Evolutionary conservation across 2,329 filamentous ascomycete species (phyloP).

Genomic region (Cladophialophora immunda): DNA sequence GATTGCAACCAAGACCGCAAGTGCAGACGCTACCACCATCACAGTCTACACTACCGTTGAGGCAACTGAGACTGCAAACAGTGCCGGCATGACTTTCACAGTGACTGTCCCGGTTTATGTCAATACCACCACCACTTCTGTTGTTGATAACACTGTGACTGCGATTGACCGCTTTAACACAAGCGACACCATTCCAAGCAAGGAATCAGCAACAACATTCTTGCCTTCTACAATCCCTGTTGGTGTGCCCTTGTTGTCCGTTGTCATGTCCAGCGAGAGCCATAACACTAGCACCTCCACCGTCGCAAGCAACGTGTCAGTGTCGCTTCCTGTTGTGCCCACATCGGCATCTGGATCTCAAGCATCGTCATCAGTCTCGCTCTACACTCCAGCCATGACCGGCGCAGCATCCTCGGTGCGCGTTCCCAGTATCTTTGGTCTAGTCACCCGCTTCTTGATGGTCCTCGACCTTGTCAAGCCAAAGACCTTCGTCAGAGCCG

Average conservation of each 20-base stretch:
- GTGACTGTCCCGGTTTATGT: background rate
- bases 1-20: background rate
- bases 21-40: background rate
- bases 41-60: constrained; percentile 5
- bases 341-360: background rate
- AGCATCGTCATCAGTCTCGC: background rate
- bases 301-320: background rate
- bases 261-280: background rate
- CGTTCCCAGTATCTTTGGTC: constrained; percentile 6
- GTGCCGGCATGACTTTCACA: background rate
- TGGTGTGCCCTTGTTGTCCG: background rate
- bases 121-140: background rate
- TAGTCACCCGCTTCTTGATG: constrained; percentile 7
- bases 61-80: background rate
- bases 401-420: constrained; percentile 18
- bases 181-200: constrained; percentile 1
- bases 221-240: background rate
- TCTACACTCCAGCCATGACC: background rate
- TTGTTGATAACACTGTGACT: background rate
- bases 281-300: background rate
- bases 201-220: background rate
- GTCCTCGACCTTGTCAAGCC: background rate
- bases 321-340: background rate
- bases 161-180: background rate
- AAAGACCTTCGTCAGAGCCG: background rate